Base-by-base conservation (phyloP, 225 moss, liverwort and hornwort genomes). In the Pleurozium schreberi region DNA sequence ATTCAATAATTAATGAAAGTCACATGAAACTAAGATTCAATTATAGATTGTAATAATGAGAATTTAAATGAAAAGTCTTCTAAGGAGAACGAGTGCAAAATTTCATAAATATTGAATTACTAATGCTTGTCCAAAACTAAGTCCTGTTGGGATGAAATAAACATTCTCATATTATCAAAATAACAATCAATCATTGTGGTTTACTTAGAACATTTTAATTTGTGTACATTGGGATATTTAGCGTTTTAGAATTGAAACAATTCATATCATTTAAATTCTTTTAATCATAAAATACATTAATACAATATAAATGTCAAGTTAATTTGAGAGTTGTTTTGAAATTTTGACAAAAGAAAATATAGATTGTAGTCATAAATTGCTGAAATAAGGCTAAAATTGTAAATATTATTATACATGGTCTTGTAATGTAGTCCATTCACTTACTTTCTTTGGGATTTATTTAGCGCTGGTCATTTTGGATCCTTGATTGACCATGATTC, bases 81-180 rank as follows among this genome's bases (percentile, higher is more conserved):
- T 12, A 19, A 47, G 18, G 31, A 1, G 17, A 18, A 49, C 28
- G 0, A 28, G 2, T 45, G 28, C 6, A 19, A 50, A 33, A 3
- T 19, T 49, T 75, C 8, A 50, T 49, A 31, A 74, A 74, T 7
- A 47, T 47, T 74, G 27, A 74, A 17, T 45, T 74, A 47, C 5
- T 47, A 11, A 4, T 30, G 30, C 18, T 3, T 12, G 3, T n/a
- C 3, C 47, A 0, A 47, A 45, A 31, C 8, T 27, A 16, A 26
- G 9, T 71, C 9, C 3, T 27, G 9, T 16, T 3, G 28, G 9
- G 1, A 70, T 17, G 28, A 28, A 45, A 43, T 27, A 17, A 28
- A 9, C n/a, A n/a, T n/a, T n/a, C 5, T 71, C 5, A 16, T 16
- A 28, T 27, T 43, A 31, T 33, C 49, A 19, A 33, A 49, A 33